Conservation (phyloP, 208 protist genomes). For the Crithidia brevicula region DNA sequence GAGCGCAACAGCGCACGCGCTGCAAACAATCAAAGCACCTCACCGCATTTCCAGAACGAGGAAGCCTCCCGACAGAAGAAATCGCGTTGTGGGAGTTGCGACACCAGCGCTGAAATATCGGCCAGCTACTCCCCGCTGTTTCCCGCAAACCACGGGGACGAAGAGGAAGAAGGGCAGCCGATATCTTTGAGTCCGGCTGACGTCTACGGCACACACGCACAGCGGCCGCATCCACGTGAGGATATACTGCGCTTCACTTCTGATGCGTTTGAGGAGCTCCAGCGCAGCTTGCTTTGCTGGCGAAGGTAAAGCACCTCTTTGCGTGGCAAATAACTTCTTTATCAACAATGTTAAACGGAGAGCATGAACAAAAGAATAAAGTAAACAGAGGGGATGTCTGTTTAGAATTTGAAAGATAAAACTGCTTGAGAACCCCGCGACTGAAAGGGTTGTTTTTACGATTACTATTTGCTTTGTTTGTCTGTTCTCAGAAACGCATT, state of each 20-base stretch:
- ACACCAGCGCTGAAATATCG: background rate
- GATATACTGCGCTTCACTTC: slow-evolving; percentile 8
- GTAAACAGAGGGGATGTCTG: too few relatives aligned
- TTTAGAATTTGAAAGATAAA: too few relatives aligned
- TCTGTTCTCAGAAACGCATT: too few relatives aligned
- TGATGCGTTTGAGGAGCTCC: slow-evolving; percentile 7
- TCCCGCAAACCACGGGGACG: background rate
- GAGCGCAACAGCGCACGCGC: background rate
- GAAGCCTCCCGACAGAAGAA: background rate
- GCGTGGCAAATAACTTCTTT: background rate
- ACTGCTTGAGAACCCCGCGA: too few relatives aligned
- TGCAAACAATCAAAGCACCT: background rate
- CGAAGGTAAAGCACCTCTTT: background rate
- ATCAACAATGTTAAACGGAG: background rate
- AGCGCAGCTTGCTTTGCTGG: slow-evolving; percentile 2
- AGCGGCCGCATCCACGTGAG: background rate
- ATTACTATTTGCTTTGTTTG: too few relatives aligned
- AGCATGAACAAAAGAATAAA: background rate
- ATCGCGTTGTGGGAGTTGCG: background rate
- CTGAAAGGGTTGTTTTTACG: too few relatives aligned
- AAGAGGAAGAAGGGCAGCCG: background rate
- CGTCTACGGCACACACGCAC: background rate
- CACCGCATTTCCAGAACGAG: slow-evolving; percentile 9
- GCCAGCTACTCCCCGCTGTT: background rate
- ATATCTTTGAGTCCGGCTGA: too few relatives aligned